Evolutionary conservation across 306 rosid species (phyloP).

Genomic region (Begonia fuchsioides): DNA sequence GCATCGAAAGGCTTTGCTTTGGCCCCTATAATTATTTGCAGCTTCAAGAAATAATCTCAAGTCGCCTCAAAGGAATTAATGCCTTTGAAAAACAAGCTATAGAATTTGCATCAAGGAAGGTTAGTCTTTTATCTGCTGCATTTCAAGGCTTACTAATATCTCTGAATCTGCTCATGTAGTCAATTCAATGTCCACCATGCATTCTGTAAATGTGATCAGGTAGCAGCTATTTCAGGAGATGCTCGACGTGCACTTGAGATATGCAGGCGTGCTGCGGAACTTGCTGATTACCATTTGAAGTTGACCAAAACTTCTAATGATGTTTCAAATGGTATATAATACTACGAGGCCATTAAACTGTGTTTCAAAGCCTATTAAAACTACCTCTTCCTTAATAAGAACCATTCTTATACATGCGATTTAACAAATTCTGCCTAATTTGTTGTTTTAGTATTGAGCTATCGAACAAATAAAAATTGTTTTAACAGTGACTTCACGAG

Average conservation of each 20-base stretch:
- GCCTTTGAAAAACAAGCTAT: slow-evolving; percentile 77
- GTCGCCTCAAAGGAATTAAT: slow-evolving; percentile 75
- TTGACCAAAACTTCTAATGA: slow-evolving; percentile 23
- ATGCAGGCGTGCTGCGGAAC: slow-evolving; percentile 92
- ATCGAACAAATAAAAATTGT: too few species aligned
- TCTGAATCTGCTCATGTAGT: slow-evolving; percentile 9
- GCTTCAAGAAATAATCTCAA: slow-evolving; percentile 82
- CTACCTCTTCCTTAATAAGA: too few species aligned
- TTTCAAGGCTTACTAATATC: slow-evolving; percentile 7
- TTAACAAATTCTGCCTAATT: too few species aligned
- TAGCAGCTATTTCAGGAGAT: slow-evolving; percentile 94
- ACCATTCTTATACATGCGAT: too few species aligned
- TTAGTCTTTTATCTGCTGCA: slow-evolving; percentile 13
- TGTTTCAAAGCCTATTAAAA: too few species aligned
- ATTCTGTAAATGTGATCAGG: slow-evolving; percentile 33
- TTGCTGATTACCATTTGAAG: slow-evolving; percentile 58
- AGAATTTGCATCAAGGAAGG: slow-evolving; percentile 89
- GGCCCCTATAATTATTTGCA: slow-evolving; percentile 88
- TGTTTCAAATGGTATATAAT: slow-evolving; percentile 33
- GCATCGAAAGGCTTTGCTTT: slow-evolving; percentile 89
- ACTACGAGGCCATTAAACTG: too few species aligned
- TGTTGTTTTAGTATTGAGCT: too few species aligned
- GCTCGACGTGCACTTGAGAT: slow-evolving; percentile 95
- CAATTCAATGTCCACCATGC: slow-evolving; percentile 6
- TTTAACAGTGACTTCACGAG: too few species aligned